phyloP scores from a whole-genome alignment of 2,329 filamentous ascomycete genomes.

The Fusarium gaditjirri region DNA sequence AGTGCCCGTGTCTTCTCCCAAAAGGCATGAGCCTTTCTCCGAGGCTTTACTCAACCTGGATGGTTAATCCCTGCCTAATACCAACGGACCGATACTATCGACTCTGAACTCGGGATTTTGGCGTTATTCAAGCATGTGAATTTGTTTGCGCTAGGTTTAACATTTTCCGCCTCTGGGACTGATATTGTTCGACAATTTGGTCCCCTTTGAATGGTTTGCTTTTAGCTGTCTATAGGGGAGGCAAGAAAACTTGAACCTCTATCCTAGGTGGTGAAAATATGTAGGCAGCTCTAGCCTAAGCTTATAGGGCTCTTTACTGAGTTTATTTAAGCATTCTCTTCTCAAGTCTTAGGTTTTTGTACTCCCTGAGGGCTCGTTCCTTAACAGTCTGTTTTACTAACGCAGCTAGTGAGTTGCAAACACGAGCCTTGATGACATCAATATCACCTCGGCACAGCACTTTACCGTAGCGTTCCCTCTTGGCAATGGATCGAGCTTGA shows the following conservation, averaged over 20 bases:
- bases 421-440: conserved; percentile 26
- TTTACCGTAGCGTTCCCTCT: background rate
- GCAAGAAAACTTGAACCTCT: too few species aligned
- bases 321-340: too few species aligned
- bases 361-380: background rate
- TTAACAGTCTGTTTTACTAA: background rate
- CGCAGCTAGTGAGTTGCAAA: background rate
- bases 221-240: background rate
- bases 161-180: background rate
- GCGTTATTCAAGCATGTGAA: conserved; percentile 25
- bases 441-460: conserved; percentile 7
- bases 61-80: conserved; percentile 18
- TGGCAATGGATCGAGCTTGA: background rate
- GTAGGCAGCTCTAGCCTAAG: too few species aligned
- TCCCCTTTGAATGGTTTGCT: too few species aligned
- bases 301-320: too few species aligned
- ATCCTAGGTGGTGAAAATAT: too few species aligned
- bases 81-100: conserved; percentile 18
- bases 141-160: background rate
- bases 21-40: conserved; percentile 8
- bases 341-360: too few species aligned
- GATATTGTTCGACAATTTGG: background rate
- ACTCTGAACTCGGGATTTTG: background rate
- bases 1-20: conserved; percentile 17
- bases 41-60: conserved; percentile 22